These are phyloP conservation scores for Trichoderma virens DNA, from an alignment of 495 filamentous ascomycete species.

Conservation along the genomic window DNA sequence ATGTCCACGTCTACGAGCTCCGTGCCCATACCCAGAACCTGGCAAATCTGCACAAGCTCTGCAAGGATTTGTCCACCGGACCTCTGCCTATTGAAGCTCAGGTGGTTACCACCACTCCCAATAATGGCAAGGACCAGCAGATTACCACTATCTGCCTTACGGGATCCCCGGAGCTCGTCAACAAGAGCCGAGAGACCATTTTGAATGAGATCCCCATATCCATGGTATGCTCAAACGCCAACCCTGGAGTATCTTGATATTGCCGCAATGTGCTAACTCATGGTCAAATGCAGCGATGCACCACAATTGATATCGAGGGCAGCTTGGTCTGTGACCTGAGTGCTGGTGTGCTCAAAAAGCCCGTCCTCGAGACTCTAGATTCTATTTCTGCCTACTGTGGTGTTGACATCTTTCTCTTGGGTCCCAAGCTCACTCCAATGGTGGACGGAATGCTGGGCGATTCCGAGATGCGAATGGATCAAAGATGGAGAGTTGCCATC, in stretches of 20 bases:
- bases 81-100: slow-evolving; percentile 68
- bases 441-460: slow-evolving; percentile 54
- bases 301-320: slow-evolving; percentile 84
- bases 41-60: slow-evolving; percentile 64
- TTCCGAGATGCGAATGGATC: slow-evolving; percentile 49
- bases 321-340: slow-evolving; percentile 75
- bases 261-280: slow-evolving; percentile 13
- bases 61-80: slow-evolving; percentile 64
- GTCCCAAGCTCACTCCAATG: slow-evolving; percentile 64
- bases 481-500: slow-evolving; percentile 82
- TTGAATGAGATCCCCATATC: slow-evolving; percentile 81
- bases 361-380: slow-evolving; percentile 76
- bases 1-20: slow-evolving; percentile 72
- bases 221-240: slow-evolving; percentile 53
- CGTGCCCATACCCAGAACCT: slow-evolving; percentile 85
- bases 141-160: slow-evolving; percentile 88
- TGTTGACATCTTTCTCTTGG: slow-evolving; percentile 91
- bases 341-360: slow-evolving; percentile 52
- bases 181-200: slow-evolving; percentile 75
- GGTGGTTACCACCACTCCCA: slow-evolving; percentile 75
- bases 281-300: slow-evolving; percentile 61
- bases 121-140: slow-evolving; percentile 60
- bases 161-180: slow-evolving; percentile 72
- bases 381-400: slow-evolving; percentile 76
- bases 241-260: background rate